These are phyloP conservation scores for Cadophora sp. DNA, from an alignment of 2,329 filamentous ascomycete genomes.

Conservation along the genomic window DNA sequence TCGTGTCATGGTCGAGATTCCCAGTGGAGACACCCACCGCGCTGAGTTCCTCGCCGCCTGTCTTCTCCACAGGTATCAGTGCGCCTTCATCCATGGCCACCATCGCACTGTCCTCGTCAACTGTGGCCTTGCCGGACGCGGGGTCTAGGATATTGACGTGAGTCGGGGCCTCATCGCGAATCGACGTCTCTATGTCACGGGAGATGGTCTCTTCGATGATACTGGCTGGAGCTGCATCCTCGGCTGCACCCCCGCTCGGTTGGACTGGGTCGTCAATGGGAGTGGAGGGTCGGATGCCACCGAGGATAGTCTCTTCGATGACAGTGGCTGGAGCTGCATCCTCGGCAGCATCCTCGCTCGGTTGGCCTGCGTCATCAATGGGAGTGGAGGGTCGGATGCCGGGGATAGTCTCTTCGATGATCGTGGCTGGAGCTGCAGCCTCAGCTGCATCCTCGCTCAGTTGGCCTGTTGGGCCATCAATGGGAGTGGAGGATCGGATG, in stretches of 20 bases:
- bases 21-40: constrained; percentile 4
- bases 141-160: constrained; percentile 11
- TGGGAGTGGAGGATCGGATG: background rate
- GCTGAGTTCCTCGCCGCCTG: background rate
- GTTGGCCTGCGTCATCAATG: background rate
- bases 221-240: background rate
- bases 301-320: too few relatives aligned
- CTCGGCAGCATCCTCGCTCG: too few relatives aligned
- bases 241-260: background rate
- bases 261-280: background rate
- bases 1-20: constrained; percentile 11
- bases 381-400: background rate
- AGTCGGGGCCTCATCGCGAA: constrained; percentile 8
- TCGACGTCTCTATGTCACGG: constrained; percentile 7
- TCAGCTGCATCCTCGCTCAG: background rate
- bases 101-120: constrained; percentile 8
- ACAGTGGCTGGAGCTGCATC: too few relatives aligned
- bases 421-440: background rate
- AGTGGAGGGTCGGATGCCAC: background rate
- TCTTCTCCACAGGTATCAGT: constrained; percentile 6
- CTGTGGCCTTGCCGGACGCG: constrained; percentile 1
- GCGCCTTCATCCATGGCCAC: constrained; percentile 3
- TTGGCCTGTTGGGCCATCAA: background rate
- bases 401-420: background rate
- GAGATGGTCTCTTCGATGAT: constrained; percentile 7